Evolutionary conservation across 805 yeast species (phyloP).

Genomic region (Metschnikowia colocasiae): DNA sequence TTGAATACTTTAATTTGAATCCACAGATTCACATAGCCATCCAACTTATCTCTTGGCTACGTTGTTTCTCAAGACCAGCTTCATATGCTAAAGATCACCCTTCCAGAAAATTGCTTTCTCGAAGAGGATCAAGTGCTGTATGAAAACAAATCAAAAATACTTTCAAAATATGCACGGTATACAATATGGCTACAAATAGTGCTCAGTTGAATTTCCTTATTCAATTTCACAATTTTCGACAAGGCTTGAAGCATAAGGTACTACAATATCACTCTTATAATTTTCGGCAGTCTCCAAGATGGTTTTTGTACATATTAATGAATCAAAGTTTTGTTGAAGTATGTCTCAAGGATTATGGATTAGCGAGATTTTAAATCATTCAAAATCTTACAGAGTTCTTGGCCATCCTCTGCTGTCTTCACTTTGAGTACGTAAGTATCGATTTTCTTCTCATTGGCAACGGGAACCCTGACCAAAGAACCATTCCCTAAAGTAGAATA

Average conservation of each 20-base stretch:
- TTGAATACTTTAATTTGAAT: too few species aligned
- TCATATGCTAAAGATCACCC: too few species aligned
- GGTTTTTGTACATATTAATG: neutral
- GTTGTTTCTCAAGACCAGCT: too few species aligned
- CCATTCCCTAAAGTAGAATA: slow-evolving; percentile 66
- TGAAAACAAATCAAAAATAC: too few species aligned
- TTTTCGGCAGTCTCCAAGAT: neutral
- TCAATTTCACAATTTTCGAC: neutral
- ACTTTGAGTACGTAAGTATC: slow-evolving; percentile 71
- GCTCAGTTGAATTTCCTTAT: neutral
- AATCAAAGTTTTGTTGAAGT: neutral
- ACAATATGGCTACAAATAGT: too few species aligned
- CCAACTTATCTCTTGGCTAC: too few species aligned
- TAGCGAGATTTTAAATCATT: slow-evolving; percentile 26
- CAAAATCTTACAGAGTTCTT: slow-evolving; percentile 40
- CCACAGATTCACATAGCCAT: too few species aligned
- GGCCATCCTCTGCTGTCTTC: slow-evolving; percentile 70
- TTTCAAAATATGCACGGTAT: too few species aligned
- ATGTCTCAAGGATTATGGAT: neutral
- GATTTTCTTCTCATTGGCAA: slow-evolving; percentile 47
- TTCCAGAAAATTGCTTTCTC: too few species aligned
- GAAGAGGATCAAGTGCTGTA: too few species aligned
- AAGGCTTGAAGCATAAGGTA: neutral
- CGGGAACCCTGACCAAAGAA: slow-evolving; percentile 63
- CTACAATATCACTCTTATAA: too few species aligned